Conservation (phyloP, 2,329 filamentous ascomycete species). For the Aspergillus sp. region DNA sequence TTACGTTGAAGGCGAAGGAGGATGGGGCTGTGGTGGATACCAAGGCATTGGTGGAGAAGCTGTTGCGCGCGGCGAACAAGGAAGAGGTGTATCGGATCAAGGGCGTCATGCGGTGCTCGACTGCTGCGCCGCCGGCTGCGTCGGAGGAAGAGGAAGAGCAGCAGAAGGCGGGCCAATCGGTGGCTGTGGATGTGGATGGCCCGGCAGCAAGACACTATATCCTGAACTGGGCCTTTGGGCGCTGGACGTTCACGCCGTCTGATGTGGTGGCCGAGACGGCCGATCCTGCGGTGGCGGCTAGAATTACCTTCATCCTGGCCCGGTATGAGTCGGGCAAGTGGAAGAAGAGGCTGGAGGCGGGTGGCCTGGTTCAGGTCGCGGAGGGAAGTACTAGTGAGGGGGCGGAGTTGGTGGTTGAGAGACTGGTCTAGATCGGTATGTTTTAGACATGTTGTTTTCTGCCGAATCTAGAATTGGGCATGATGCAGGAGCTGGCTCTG, state of each 20-base stretch:
- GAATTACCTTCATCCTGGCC: constrained; percentile 51
- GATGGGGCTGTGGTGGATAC: constrained; percentile 55
- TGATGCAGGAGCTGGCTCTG: background rate
- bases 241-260: constrained; percentile 81
- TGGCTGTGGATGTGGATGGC: constrained; percentile 27
- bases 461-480: background rate
- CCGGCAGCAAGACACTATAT: constrained; percentile 67
- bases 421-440: constrained; percentile 30
- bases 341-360: constrained; percentile 50
- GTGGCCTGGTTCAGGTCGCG: constrained; percentile 36
- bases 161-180: constrained; percentile 10
- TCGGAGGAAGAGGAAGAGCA: constrained; percentile 44
- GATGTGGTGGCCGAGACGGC: constrained; percentile 42
- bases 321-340: constrained; percentile 51
- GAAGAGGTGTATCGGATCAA: constrained; percentile 98
- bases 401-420: constrained; percentile 37
- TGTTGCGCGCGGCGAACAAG: constrained; percentile 76
- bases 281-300: constrained; percentile 36
- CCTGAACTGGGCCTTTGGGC: constrained; percentile 95
- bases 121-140: constrained; percentile 47
- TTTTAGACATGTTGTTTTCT: no score
- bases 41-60: constrained; percentile 63
- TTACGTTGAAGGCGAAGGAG: constrained; percentile 61
- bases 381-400: constrained; percentile 15
- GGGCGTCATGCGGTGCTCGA: constrained; percentile 57